These are phyloP conservation scores for Angomonas deanei DNA, from an alignment of 208 protist genomes.

Conservation along the genomic window DNA sequence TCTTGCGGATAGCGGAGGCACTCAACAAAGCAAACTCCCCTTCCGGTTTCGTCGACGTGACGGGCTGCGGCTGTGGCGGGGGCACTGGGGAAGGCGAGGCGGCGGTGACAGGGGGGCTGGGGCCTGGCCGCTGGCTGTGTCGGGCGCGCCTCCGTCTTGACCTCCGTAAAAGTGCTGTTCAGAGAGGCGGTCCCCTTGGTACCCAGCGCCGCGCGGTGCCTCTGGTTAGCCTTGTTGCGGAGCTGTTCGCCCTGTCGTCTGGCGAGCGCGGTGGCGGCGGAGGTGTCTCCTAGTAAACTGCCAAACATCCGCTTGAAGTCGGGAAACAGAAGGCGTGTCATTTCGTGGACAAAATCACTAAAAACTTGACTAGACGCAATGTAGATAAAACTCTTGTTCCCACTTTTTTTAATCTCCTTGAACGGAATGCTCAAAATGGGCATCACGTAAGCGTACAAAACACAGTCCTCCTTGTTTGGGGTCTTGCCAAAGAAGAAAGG, in stretches of 20 bases:
- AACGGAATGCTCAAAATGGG: constrained; percentile 35
- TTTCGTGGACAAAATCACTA: constrained; percentile 18
- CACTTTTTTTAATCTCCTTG: constrained; percentile 14
- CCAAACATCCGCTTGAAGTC: constrained; percentile 37
- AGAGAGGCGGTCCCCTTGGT: not conserved
- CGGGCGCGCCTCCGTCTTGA: too few species aligned
- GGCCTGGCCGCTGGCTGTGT: too few species aligned
- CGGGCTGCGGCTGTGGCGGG: not conserved
- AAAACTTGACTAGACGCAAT: constrained; percentile 27
- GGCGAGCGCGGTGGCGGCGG: not conserved
- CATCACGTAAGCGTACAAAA: constrained; percentile 45
- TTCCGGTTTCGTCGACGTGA: not conserved
- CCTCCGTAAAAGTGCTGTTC: not conserved
- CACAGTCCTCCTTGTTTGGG: constrained; percentile 40
- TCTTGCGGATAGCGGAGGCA: constrained; percentile 10
- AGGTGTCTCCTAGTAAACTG: constrained; percentile 10
- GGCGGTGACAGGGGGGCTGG: not conserved
- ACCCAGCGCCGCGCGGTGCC: not conserved
- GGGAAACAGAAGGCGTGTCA: constrained; percentile 26
- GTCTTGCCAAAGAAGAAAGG: constrained; percentile 28
- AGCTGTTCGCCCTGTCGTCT: not conserved
- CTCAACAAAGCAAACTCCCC: not conserved
- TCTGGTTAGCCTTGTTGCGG: not conserved
- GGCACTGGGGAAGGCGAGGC: not conserved
- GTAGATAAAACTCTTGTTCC: constrained; percentile 33